phyloP scores from a whole-genome alignment of 805 yeast species.

The Lachancea meyersii region DNA sequence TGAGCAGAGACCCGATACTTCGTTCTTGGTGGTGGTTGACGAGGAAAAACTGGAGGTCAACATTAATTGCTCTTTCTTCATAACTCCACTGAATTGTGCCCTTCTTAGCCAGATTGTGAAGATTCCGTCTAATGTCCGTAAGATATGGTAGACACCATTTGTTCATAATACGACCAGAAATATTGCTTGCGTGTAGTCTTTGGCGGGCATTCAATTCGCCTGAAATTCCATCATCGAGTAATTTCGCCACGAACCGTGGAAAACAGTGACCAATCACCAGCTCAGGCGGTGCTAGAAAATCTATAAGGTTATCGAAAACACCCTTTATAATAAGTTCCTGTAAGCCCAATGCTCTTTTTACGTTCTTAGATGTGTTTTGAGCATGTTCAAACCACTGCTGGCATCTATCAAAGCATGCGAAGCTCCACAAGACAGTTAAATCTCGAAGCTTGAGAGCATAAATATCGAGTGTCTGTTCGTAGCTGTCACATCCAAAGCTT shows the following conservation, averaged over 20 bases:
- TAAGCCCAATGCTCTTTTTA: slow-evolving; percentile 7
- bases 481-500: slow-evolving; percentile 14
- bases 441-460: slow-evolving; percentile 31
- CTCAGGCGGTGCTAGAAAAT: slow-evolving; percentile 56
- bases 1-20: slow-evolving; percentile 35
- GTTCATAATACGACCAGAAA: slow-evolving; percentile 20
- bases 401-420: slow-evolving; percentile 21
- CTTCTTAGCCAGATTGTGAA: slow-evolving; percentile 23
- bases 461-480: slow-evolving; percentile 21
- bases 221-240: slow-evolving; percentile 10
- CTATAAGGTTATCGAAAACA: slow-evolving; percentile 38
- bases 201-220: slow-evolving; percentile 8
- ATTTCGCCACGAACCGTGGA: slow-evolving; percentile 30
- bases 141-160: slow-evolving; percentile 38
- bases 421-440: slow-evolving; percentile 27
- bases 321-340: slow-evolving; percentile 18
- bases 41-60: slow-evolving; percentile 26
- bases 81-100: slow-evolving; percentile 19
- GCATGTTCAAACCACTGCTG: slow-evolving; percentile 7
- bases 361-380: neutral
- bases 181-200: neutral
- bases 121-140: slow-evolving; percentile 45
- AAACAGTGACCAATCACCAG: slow-evolving; percentile 39
- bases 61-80: slow-evolving; percentile 17
- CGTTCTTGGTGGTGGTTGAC: slow-evolving; percentile 31